Evolutionary conservation across 768 basidiomycete genomes (phyloP), one percentile per base, ranked within the genome.

Genomic region (Leucogyrophana mollusca): DNA sequence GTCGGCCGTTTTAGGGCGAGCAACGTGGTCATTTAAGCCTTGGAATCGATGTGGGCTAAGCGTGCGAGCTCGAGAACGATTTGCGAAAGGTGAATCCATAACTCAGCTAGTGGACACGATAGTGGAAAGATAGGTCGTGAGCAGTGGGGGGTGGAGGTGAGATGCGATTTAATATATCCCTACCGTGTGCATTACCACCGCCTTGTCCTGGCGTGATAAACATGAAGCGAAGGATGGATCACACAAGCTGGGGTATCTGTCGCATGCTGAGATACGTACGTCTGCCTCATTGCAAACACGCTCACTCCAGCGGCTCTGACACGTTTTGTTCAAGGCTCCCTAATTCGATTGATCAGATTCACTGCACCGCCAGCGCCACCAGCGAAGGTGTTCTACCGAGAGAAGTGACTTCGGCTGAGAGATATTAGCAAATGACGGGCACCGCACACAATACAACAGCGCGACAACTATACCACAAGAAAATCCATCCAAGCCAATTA

Each of bases 161-260:
- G 35, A 37, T 7, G 35, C 35, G 16, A 16, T 7, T 21, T 21
- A 37, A 37, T 37, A 37, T 65, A 55, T 66, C 67, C 67, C 65
- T 67, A 45, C 53, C 49, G 51, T 45, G 54, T 53, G 36, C 34
- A 30, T 13, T 16, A 37, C 20, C 7, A 48, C 48, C 59, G 51
- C 61, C 65, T 34, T 56, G 63, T 34, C 51, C 54, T 60, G 59
- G 61, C 59, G 56, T 54, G 64, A 64, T 46, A 25, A 57, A 66
- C 61, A 61, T 49, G 63, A 62, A 21, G 35, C 9, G 46, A 47
- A 18, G 32, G 41, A 37, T 37, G 16, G 27, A 30, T 37, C 55
- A 16, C 52, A 49, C 34, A 27, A 41, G 45, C 51, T 52, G 56
- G 58, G 51, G 46, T 43, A 54, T 30, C 46, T 44, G 45, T 49